phyloP scores from a whole-genome alignment of 2,329 filamentous ascomycete genomes.

The Knufia fluminis region DNA sequence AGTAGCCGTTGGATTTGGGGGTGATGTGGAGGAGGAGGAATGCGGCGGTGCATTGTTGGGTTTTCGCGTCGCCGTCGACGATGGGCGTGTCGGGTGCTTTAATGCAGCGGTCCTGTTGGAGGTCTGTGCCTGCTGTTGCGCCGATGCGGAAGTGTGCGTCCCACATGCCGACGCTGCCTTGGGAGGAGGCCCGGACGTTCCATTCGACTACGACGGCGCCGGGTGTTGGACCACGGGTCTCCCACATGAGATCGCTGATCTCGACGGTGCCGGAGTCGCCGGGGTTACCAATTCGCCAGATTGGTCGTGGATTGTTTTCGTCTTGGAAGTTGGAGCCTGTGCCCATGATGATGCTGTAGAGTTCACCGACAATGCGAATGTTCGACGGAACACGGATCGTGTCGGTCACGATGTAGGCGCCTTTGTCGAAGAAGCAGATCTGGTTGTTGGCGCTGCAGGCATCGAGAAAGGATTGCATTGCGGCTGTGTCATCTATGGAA shows the following conservation, averaged over 20 bases:
- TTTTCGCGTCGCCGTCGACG: conserved; percentile 23
- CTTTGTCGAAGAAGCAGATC: conserved; percentile 67
- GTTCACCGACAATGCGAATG: conserved; percentile 53
- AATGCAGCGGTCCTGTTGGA: conserved; percentile 27
- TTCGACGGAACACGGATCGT: conserved; percentile 58
- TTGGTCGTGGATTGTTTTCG: conserved; percentile 20
- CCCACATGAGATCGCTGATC: conserved; percentile 31
- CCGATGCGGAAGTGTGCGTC: conserved; percentile 33
- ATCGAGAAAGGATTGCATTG: conserved; percentile 49
- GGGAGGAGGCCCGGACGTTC: conserved; percentile 32
- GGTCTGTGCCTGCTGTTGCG: conserved; percentile 29
- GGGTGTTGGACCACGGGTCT: conserved; percentile 27
- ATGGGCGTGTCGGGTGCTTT: conserved; percentile 25
- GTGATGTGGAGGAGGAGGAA: conserved; percentile 56
- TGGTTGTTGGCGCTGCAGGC: conserved; percentile 39
- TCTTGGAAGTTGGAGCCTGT: conserved; percentile 26
- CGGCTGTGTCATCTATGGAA: conserved; percentile 46
- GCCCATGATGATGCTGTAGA: conserved; percentile 28
- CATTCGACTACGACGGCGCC: conserved; percentile 31
- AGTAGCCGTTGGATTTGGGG: conserved; percentile 36
- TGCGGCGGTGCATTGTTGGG: conserved; percentile 26
- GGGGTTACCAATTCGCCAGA: conserved; percentile 25
- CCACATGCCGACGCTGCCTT: conserved; percentile 31
- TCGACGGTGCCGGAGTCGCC: conserved; percentile 30
- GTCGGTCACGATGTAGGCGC: conserved; percentile 60